Evolutionary conservation across 2,329 filamentous ascomycete genomes (phyloP).

Genomic region (Sporothrix globosa): DNA sequence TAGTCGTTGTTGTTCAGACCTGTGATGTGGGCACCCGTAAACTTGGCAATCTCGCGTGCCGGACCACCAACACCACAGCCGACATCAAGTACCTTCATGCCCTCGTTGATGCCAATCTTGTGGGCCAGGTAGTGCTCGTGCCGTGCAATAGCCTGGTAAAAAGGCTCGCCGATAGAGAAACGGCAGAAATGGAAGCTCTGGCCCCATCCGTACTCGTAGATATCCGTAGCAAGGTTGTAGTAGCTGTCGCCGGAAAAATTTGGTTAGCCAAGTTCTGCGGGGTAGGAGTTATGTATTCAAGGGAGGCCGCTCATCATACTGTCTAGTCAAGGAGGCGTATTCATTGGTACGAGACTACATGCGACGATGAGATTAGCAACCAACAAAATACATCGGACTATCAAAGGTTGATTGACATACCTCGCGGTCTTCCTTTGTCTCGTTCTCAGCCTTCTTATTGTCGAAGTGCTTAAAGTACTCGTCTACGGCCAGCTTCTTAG

Average conservation of each 20-base stretch:
- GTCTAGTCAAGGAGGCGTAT: slow-evolving; percentile 90
- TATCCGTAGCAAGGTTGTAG: slow-evolving; percentile 94
- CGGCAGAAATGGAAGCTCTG: slow-evolving; percentile 98
- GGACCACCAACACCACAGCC: slow-evolving; percentile 97
- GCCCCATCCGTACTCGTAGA: slow-evolving; percentile 97
- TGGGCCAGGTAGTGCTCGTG: slow-evolving; percentile 98
- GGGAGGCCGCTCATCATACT: slow-evolving; percentile 55
- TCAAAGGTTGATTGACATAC: slow-evolving; percentile 53
- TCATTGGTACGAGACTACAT: slow-evolving; percentile 74
- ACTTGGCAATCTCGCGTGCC: slow-evolving; percentile 93
- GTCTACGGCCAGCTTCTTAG: slow-evolving; percentile 66
- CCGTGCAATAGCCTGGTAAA: slow-evolving; percentile 87
- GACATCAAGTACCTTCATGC: slow-evolving; percentile 90
- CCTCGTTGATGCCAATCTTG: slow-evolving; percentile 80
- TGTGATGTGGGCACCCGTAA: slow-evolving; percentile 84
- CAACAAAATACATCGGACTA: background rate
- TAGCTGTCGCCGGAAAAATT: slow-evolving; percentile 45
- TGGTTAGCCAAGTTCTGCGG: background rate
- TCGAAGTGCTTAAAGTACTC: slow-evolving; percentile 90
- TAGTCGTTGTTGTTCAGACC: slow-evolving; percentile 99
- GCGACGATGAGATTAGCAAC: slow-evolving; percentile 8
- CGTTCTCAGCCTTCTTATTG: slow-evolving; percentile 70
- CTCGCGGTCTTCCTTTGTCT: slow-evolving; percentile 82
- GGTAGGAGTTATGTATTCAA: background rate
- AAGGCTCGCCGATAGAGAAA: slow-evolving; percentile 82